Percentiles rank a stretch among this genome's conserved stretches.
Evolutionary conservation across 2,329 filamentous ascomycete species (phyloP).

Genomic region (Pyricularia pennisetigena): DNA sequence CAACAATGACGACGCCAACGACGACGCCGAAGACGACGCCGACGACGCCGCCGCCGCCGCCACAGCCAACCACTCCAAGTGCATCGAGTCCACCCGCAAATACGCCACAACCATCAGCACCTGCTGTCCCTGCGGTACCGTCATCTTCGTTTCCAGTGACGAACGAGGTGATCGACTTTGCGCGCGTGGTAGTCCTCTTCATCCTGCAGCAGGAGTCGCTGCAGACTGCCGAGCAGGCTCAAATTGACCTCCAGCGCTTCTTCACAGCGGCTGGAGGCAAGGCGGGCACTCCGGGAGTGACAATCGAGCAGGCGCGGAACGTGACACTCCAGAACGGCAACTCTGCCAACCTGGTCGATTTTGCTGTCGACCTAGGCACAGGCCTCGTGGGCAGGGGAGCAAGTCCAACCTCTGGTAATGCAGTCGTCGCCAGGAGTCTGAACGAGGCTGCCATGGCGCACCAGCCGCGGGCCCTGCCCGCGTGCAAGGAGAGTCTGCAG

Average conservation of each 20-base stretch:
- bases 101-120: conserved; percentile 10
- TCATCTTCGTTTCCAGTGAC: conserved; percentile 42
- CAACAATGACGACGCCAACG: conserved; percentile 17
- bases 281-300: conserved; percentile 10
- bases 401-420: not conserved
- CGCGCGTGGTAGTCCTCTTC: conserved; percentile 50
- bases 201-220: conserved; percentile 47
- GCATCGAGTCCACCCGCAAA: conserved; percentile 13
- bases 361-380: conserved; percentile 24
- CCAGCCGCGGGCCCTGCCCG: not conserved
- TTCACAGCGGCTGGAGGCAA: conserved; percentile 29
- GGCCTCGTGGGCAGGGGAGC: conserved; percentile 3
- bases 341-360: conserved; percentile 39
- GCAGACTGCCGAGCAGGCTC: conserved; percentile 40
- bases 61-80: conserved; percentile 13
- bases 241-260: conserved; percentile 42
- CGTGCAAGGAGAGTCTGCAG: not conserved
- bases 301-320: conserved; percentile 22
- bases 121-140: conserved; percentile 18
- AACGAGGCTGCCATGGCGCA: not conserved
- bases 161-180: conserved; percentile 52
- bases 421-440: not conserved
- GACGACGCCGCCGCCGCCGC: conserved; percentile 15
- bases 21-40: conserved; percentile 15
- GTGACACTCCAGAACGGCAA: conserved; percentile 26